Evolutionary conservation across 2,329 filamentous ascomycete species (phyloP), one percentile per base, ranked within the genome.

Genomic region (Colletotrichum spaethianum): DNA sequence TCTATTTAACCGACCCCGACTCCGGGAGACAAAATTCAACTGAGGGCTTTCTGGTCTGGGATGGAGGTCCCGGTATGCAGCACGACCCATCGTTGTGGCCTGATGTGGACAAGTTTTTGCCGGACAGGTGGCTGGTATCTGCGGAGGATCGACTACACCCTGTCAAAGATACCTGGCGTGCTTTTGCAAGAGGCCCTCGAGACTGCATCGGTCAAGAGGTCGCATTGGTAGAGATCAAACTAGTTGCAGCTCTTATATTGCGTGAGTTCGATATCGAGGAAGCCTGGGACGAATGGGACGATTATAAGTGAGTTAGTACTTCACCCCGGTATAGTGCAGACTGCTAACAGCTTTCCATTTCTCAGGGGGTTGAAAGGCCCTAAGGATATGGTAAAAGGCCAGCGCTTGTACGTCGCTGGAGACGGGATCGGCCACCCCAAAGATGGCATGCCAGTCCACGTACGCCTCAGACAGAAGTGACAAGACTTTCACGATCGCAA

Each of bases 151-250:
- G 65, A 38, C 44, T 75, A 31, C 60, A 73, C 26, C 70, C 73
- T 7, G 42, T 67, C 1, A 73, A 73, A 36, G 83, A 84, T 66
- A 87, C 87, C 0, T 91, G 84, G 83, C 80, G 86, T 8, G 83
- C 87, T 0, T 91, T 91, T 75, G 84, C 85, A 55, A 81, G 85
- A 26, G 89, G 89, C 0, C 85, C 85, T 4, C 78, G 89, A 12
- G 87, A 86, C 53, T 91, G 89, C 72, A 85, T 91, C 42, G 89
- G 89, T 0, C 86, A 90, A 78, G 85, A 88, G 73, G 78, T 91
- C 40, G 88, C 87, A 2, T 84, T 87, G 80, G 81, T 87, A 23
- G 88, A 90, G 77, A 79, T 87, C 16, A 85, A 85, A 68, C 79
- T 87, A 40, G 59, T 63, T 23, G 40, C 44, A 1, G 63, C 68